These are phyloP conservation scores for Diaporthe vexans DNA, from an alignment of 2,329 filamentous ascomycete species.

Conservation along the genomic window DNA sequence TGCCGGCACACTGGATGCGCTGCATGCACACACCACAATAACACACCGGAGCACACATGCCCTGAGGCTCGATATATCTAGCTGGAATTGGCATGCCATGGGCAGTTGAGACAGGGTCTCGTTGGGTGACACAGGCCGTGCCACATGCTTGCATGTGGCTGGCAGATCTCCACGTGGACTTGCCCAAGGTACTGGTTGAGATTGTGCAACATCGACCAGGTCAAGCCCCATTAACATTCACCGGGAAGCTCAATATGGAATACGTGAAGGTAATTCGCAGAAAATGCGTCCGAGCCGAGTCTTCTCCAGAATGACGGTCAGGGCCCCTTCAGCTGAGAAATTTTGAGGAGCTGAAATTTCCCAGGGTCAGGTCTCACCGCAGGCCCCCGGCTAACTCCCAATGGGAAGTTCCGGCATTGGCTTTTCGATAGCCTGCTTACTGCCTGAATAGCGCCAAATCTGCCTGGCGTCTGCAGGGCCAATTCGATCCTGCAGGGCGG, in stretches of 20 bases:
- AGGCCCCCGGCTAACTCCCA: not conserved
- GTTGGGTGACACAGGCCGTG: not conserved
- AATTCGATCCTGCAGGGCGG: not conserved
- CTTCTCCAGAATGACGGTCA: not conserved
- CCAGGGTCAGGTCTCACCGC: not conserved
- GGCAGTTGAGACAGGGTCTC: not conserved
- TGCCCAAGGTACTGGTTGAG: too few species aligned
- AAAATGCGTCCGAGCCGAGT: not conserved
- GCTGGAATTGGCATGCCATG: not conserved
- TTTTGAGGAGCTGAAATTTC: not conserved
- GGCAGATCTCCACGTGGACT: slow-evolving; percentile 13
- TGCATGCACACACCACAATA: not conserved
- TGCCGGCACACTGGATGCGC: not conserved
- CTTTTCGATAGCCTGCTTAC: slow-evolving; percentile 21
- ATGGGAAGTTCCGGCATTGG: slow-evolving; percentile 17
- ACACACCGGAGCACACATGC: not conserved
- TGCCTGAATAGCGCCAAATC: slow-evolving; percentile 13
- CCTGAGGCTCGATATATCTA: not conserved
- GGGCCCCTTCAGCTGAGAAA: not conserved
- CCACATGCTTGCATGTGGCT: not conserved
- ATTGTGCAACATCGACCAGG: not conserved
- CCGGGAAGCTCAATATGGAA: too few species aligned
- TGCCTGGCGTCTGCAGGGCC: not conserved
- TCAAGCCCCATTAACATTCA: not conserved
- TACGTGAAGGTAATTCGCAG: not conserved